Evolutionary conservation across 805 yeast genomes (phyloP), one percentile per base, ranked within the genome.

Genomic region (Myxozyma sirexii): DNA sequence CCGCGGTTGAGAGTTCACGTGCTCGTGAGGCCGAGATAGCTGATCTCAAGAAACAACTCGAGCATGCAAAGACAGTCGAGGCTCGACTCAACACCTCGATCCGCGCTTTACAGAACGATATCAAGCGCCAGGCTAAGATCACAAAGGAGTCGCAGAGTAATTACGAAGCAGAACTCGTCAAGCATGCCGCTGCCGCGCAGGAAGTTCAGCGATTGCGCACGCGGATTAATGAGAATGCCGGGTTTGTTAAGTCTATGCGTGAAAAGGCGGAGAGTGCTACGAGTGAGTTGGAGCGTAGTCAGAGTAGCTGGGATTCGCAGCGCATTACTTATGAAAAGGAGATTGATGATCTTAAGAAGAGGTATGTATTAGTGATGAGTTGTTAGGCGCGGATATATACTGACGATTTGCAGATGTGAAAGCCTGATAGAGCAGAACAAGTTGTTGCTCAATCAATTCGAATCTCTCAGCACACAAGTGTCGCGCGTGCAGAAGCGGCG

Each of bases 361-460:
- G 84, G 64, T 61, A 27, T 26, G 57, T 46, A 2, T 10, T 17
- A 19, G n/a, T 4, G 38, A 12, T 35, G 17, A 26, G 6, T 1
- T 12, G 7, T 17, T n/a, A n/a, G n/a, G n/a, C n/a, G 39, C 23
- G 24, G 3, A 35, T 43, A 31, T 23, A 42, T 13, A 27, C n/a
- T 33, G 26, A 27, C 29, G n/a, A 15, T 47, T 21, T 19, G 13
- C 19, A 56, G 64, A 61, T 68, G 82, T 26, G 78, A 81, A 23
- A 91, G 85, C 54, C 73, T 88, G 39, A 76, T 81, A 13, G 77
- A 82, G n/a, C 96, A 89, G 70, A 88, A 89, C 69, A 77, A 82
- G 50, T 76, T 88, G 4, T 75, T 90, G 17, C 80, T 86, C 60
- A 85, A 84, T 63, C 94, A 89, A 71, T 72, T 90, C 27, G 93